phyloP scores from a whole-genome alignment of 306 rosid genomes.

The Macrotyloma uniflorum region DNA sequence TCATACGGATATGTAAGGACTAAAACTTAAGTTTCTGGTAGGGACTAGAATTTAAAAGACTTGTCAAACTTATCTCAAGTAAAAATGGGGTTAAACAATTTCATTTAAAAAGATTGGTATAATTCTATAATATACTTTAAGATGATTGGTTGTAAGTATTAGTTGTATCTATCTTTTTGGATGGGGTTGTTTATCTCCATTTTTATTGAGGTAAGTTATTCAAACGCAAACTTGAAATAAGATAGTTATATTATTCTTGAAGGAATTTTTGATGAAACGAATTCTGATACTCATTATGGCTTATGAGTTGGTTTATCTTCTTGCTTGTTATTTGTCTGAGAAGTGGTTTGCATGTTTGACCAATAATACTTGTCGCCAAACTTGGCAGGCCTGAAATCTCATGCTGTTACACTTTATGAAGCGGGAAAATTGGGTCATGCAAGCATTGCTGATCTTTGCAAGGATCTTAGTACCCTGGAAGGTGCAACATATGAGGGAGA shows the following conservation, averaged over 20 bases:
- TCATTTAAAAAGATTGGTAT: too few relatives aligned
- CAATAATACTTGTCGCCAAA: conserved; percentile 30
- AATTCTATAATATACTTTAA: too few relatives aligned
- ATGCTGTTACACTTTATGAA: conserved; percentile 97
- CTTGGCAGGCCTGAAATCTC: conserved; percentile 86
- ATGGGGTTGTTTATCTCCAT: too few relatives aligned
- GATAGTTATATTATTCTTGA: background rate
- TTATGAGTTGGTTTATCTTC: conserved; percentile 21
- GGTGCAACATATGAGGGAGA: conserved; percentile 93
- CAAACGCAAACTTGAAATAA: too few relatives aligned
- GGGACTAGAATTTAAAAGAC: too few relatives aligned
- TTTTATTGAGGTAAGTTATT: too few relatives aligned
- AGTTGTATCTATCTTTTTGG: too few relatives aligned
- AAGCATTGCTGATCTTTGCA: conserved; percentile 90
- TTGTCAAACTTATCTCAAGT: too few relatives aligned
- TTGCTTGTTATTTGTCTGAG: conserved; percentile 5
- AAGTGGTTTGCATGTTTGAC: background rate
- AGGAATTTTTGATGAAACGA: background rate
- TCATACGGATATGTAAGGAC: too few relatives aligned
- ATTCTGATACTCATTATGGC: background rate
- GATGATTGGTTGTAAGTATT: too few relatives aligned
- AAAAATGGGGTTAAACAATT: too few relatives aligned
- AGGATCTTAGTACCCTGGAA: conserved; percentile 86
- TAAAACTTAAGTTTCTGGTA: too few relatives aligned
- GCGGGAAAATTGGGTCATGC: conserved; percentile 96